Percentiles rank a stretch among this genome's conserved stretches.
Conservation (phyloP, 2,329 filamentous ascomycete species). For the Trichoderma endophyticum region DNA sequence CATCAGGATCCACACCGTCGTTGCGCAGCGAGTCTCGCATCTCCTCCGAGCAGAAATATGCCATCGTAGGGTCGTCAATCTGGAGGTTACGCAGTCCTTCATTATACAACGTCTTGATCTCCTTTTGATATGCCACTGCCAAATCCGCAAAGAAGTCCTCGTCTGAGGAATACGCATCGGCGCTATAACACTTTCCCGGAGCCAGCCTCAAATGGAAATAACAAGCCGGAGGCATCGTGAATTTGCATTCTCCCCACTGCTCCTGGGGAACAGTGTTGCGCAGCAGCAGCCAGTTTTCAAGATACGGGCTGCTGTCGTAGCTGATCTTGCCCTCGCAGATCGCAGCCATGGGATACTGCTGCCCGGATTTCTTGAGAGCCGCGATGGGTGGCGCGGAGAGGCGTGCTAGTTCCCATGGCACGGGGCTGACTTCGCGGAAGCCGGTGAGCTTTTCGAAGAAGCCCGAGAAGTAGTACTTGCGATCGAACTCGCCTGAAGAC, state of each 20-base stretch:
- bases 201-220: conserved; percentile 61
- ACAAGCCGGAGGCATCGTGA: conserved; percentile 64
- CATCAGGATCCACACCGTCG: conserved; percentile 58
- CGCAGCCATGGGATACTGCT: conserved; percentile 39
- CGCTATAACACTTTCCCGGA: conserved; percentile 51
- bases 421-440: conserved; percentile 38
- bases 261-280: conserved; percentile 49
- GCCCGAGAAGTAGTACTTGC: conserved; percentile 48
- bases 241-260: conserved; percentile 62
- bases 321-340: conserved; percentile 43
- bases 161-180: conserved; percentile 50
- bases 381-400: conserved; percentile 39
- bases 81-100: conserved; percentile 56
- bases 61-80: conserved; percentile 62
- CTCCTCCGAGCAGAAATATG: conserved; percentile 65
- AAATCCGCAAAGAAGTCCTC: conserved; percentile 57
- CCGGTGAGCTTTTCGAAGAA: conserved; percentile 47
- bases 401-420: conserved; percentile 38
- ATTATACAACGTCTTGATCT: conserved; percentile 53
- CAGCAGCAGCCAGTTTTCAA: conserved; percentile 42
- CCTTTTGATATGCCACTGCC: conserved; percentile 52
- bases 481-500: conserved; percentile 66
- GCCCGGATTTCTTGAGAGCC: conserved; percentile 37
- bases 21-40: conserved; percentile 59
- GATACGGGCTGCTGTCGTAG: conserved; percentile 40